Percentiles rank a stretch among this genome's conserved stretches.
Conservation (phyloP, 495 filamentous ascomycete species). For the Aspergillus cavernicola region DNA sequence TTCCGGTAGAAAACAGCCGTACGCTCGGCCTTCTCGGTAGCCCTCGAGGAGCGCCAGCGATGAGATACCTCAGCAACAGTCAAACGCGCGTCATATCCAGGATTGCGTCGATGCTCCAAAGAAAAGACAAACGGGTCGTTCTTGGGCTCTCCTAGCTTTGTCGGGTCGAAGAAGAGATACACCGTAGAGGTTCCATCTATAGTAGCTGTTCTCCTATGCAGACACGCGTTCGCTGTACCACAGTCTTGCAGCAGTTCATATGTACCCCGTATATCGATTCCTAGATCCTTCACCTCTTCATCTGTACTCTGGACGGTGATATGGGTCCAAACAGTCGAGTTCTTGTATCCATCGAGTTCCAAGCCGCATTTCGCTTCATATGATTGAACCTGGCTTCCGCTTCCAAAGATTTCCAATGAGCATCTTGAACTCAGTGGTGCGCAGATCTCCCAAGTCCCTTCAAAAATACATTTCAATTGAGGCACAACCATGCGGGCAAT, state of each 20-base stretch:
- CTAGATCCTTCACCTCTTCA: conserved; percentile 27
- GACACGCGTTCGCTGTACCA: conserved; percentile 58
- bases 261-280: conserved; percentile 46
- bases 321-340: conserved; percentile 39
- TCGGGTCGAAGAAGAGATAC: conserved; percentile 66
- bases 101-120: conserved; percentile 43
- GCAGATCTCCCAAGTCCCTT: conserved; percentile 53
- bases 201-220: conserved; percentile 46
- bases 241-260: conserved; percentile 60
- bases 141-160: conserved; percentile 36
- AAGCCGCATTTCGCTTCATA: conserved; percentile 38
- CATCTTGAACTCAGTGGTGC: conserved; percentile 33
- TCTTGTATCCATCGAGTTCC: conserved; percentile 25
- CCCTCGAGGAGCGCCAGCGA: conserved; percentile 28
- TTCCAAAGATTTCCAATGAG: conserved; percentile 20
- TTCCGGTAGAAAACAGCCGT: conserved; percentile 26
- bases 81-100: conserved; percentile 51
- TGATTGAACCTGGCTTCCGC: conserved; percentile 20
- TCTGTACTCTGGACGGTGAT: conserved; percentile 31
- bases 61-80: conserved; percentile 41
- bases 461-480: conserved; percentile 20
- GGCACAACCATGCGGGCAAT: conserved; percentile 50
- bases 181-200: conserved; percentile 27
- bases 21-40: not conserved
- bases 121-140: conserved; percentile 67